Evolutionary conservation across 495 filamentous ascomycete genomes (phyloP), one percentile per base, ranked within the genome.

Genomic region (Astrothelium macrocarpum): DNA sequence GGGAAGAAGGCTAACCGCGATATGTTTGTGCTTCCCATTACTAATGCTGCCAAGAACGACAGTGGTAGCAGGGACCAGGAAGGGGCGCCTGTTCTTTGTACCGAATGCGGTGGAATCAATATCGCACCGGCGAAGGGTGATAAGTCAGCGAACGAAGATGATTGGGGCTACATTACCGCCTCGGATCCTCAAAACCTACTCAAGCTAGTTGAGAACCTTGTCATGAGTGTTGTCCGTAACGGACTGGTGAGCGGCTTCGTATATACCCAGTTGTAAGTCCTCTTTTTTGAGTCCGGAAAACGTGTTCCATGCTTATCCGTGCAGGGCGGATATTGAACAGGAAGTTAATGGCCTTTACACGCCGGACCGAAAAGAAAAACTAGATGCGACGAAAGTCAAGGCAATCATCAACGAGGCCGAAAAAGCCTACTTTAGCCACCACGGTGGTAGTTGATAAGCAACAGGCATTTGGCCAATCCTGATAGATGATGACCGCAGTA

Each of bases 41-140:
- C 73, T 39, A 66, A 69, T 0, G 65, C 63, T 1, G 2, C n/a
- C 26, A 62, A 62, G 7, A 28, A 63, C 11, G 82, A 84, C 39
- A 65, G 72, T 0, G 83, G 79, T 0, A 67, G 76, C 0, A 69
- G 71, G 23, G 80, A 84, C 62, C 68, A 68, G 10, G 72, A 75
- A 1, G 79, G 79, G 0, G 81, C 81, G 0, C 81, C 82, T 0
- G 78, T 86, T 2, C 76, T 86, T 42, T 84, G 81, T 65, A 78
- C 77, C 16, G 83, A 86, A 66, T 84, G 84, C 60, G 82, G 82
- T 1, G 83, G 83, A 7, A 80, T 86, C 11, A 85, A 84, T 65
- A 84, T 86, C 53, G 77, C 78, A 0, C 77, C 79, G 1, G 67
- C 73, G 0, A 74, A 75, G 60, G 73, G 72, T 5, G 61, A 59